Evolutionary conservation across 495 filamentous ascomycete species (phyloP).

Genomic region (Xylaria acuta): DNA sequence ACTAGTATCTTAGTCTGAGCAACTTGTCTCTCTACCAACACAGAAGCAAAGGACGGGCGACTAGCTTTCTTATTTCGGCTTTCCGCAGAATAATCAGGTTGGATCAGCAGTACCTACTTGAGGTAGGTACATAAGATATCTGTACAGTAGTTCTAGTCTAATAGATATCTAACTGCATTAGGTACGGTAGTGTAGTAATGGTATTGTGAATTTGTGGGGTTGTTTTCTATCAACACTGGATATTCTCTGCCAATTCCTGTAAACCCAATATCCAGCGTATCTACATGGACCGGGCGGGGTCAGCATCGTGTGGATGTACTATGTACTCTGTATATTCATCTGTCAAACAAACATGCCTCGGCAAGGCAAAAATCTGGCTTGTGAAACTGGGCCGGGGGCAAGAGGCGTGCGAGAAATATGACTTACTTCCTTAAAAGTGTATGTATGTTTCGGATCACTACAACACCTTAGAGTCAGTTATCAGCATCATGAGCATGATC

Average conservation of each 20-base stretch:
- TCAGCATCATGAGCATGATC: not conserved
- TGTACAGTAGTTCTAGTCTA: not conserved
- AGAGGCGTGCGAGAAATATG: not conserved
- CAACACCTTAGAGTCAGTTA: not conserved
- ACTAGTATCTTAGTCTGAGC: slow-evolving; percentile 8
- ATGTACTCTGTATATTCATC: not conserved
- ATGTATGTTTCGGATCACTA: not conserved
- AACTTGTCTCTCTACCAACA: not conserved
- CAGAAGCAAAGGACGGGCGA: slow-evolving; percentile 15
- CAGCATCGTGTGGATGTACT: not conserved
- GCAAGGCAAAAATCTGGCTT: not conserved
- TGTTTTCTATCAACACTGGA: not conserved
- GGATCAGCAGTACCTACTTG: not conserved
- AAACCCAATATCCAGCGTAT: not conserved
- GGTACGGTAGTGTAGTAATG: not conserved
- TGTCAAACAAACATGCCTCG: slow-evolving; percentile 9
- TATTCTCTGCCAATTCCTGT: not conserved
- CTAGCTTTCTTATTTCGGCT: slow-evolving; percentile 1
- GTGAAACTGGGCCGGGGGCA: slow-evolving; percentile 6
- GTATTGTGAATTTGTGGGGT: slow-evolving; percentile 1
- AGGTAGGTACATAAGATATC: not conserved
- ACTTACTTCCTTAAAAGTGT: not conserved
- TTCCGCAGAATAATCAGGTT: not conserved
- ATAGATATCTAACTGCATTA: not conserved
- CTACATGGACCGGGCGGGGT: not conserved